A percentile compares a stretch with the other conserved stretches of the same genome.
phyloP scores from a whole-genome alignment of 306 rosid genomes.

The Fragaria iinumae region DNA sequence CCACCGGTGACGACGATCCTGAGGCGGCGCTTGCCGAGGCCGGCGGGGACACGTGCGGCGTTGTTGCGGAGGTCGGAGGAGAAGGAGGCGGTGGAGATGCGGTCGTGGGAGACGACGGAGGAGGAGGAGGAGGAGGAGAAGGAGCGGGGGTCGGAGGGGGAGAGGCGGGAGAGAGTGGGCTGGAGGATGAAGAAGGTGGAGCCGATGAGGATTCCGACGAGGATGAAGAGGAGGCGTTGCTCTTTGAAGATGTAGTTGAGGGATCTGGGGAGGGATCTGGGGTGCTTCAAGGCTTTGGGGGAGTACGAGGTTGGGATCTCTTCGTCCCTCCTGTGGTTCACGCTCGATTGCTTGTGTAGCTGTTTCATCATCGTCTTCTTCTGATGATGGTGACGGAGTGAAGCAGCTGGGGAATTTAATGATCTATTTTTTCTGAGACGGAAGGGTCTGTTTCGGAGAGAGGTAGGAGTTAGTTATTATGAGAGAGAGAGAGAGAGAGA shows the following conservation, averaged over 20 bases:
- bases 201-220: conserved; percentile 80
- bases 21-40: conserved; percentile 44
- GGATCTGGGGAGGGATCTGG: conserved; percentile 74
- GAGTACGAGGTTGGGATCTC: conserved; percentile 62
- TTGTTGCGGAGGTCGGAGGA: conserved; percentile 11
- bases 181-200: conserved; percentile 87
- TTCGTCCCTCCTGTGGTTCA: conserved; percentile 72
- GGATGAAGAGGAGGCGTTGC: conserved; percentile 82
- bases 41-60: conserved; percentile 60
- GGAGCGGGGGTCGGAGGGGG: conserved; percentile 55
- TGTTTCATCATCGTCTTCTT: conserved; percentile 58
- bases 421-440: background rate
- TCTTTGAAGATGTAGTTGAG: conserved; percentile 74
- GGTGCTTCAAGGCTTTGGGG: conserved; percentile 66
- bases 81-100: conserved; percentile 18
- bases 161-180: conserved; percentile 66
- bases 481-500: background rate
- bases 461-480: background rate
- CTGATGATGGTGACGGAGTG: background rate
- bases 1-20: conserved; percentile 86
- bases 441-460: background rate
- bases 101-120: conserved; percentile 16
- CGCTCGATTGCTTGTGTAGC: conserved; percentile 61
- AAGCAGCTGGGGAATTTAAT: background rate
- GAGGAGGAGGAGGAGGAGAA: conserved; percentile 32